These are phyloP conservation scores for Cladophialophora chaetospira DNA, from an alignment of 2,329 filamentous ascomycete species.

Conservation along the genomic window DNA sequence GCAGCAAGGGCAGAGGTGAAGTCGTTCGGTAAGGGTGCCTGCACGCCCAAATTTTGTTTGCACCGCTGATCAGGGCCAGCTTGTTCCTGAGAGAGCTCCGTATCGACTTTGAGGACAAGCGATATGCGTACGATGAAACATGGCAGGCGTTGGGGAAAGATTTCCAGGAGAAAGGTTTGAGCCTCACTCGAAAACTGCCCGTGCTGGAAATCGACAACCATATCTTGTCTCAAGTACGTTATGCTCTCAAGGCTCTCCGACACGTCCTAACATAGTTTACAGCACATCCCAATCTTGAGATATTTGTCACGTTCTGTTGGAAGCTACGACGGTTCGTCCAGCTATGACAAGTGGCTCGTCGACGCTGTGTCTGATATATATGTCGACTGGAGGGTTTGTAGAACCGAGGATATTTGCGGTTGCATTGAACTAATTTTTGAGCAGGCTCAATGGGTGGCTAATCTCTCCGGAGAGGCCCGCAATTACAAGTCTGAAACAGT, in stretches of 20 bases:
- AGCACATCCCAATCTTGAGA: slow-evolving; percentile 41
- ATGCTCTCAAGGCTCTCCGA: background rate
- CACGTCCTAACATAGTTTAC: background rate
- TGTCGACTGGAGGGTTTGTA: slow-evolving; percentile 44
- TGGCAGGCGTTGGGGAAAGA: slow-evolving; percentile 35
- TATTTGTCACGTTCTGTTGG: slow-evolving; percentile 42
- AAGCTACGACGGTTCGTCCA: slow-evolving; percentile 42
- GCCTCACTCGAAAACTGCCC: slow-evolving; percentile 40
- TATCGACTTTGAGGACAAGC: slow-evolving; percentile 35
- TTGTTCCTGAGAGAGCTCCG: slow-evolving; percentile 38
- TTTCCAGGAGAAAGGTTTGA: slow-evolving; percentile 35
- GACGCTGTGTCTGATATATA: slow-evolving; percentile 45
- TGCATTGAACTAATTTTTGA: background rate
- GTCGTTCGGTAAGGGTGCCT: slow-evolving; percentile 33
- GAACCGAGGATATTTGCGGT: background rate
- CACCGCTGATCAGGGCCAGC: slow-evolving; percentile 18
- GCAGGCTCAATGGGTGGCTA: slow-evolving; percentile 36
- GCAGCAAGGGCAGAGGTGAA: slow-evolving; percentile 36
- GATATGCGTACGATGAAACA: slow-evolving; percentile 36
- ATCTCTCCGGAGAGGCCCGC: slow-evolving; percentile 33
- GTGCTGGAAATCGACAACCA: slow-evolving; percentile 41
- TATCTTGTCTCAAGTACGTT: slow-evolving; percentile 34
- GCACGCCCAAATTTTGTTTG: background rate
- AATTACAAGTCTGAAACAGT: slow-evolving; percentile 39
- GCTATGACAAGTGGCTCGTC: slow-evolving; percentile 41